Conservation (phyloP, 768 basidiomycete genomes). For the Inosperma sp. region DNA sequence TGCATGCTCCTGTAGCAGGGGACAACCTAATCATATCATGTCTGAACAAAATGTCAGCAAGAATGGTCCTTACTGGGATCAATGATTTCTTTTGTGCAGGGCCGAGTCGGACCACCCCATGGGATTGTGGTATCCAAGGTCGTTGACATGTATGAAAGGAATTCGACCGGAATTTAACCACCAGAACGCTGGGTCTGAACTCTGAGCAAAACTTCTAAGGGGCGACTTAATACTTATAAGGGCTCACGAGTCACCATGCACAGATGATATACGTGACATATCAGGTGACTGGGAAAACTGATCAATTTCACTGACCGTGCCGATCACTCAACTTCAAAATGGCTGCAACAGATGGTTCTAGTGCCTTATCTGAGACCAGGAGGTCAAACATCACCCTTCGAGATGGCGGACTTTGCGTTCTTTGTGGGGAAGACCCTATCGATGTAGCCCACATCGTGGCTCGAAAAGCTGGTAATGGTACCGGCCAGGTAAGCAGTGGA, state of each 20-base stretch:
- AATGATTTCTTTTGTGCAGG: conserved; percentile 16
- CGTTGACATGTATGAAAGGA: no score
- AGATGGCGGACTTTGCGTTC: conserved; percentile 3
- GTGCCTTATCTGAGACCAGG: not conserved
- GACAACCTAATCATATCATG: conserved; percentile 12
- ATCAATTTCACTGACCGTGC: no score
- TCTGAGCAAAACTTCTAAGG: no score
- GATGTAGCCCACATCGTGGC: conserved; percentile 5
- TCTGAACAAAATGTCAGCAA: conserved; percentile 2
- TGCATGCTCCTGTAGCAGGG: conserved; percentile 20
- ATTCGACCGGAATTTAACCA: no score
- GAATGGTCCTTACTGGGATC: conserved; percentile 12
- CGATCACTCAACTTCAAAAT: no score
- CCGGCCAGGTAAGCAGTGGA: not conserved
- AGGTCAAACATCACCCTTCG: not conserved
- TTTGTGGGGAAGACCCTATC: conserved; percentile 2
- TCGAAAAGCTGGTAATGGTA: conserved; percentile 3
- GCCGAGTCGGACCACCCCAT: not conserved
- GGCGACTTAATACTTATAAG: no score
- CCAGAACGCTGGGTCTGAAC: no score
- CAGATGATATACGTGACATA: no score
- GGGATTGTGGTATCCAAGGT: no score
- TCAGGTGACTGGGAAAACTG: no score
- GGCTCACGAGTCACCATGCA: no score
- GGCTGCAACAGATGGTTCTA: not conserved